These are phyloP conservation scores for Aulographum hederae DNA, from an alignment of 2,329 filamentous ascomycete genomes.

Conservation along the genomic window DNA sequence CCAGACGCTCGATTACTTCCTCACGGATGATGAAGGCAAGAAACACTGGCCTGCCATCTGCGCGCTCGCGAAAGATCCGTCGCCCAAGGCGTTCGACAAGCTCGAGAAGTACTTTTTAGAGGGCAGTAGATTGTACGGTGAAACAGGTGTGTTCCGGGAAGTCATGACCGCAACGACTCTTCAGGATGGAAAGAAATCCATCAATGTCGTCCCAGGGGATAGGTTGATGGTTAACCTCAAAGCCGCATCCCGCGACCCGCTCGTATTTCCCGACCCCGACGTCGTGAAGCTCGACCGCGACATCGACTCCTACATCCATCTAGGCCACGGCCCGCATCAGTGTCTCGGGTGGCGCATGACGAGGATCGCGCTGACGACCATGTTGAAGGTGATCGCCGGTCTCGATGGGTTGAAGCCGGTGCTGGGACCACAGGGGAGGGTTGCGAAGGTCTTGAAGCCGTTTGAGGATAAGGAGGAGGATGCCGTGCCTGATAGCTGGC, in stretches of 20 bases:
- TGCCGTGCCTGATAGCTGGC: neutral
- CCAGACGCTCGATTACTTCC: slow-evolving; percentile 55
- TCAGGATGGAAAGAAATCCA: slow-evolving; percentile 30
- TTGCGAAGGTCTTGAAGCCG: slow-evolving; percentile 41
- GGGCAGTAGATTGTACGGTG: slow-evolving; percentile 49
- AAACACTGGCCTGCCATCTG: slow-evolving; percentile 29
- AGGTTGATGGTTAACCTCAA: slow-evolving; percentile 48
- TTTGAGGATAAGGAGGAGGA: neutral
- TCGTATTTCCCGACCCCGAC: slow-evolving; percentile 41
- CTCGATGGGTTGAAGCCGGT: slow-evolving; percentile 42
- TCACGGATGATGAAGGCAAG: slow-evolving; percentile 18
- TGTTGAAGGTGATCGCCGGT: slow-evolving; percentile 47
- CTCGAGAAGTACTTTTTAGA: slow-evolving; percentile 56
- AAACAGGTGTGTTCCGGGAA: slow-evolving; percentile 41
- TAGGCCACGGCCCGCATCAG: slow-evolving; percentile 42
- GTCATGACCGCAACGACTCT: slow-evolving; percentile 28
- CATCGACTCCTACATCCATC: slow-evolving; percentile 44
- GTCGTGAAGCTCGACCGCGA: slow-evolving; percentile 45
- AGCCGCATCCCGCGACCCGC: slow-evolving; percentile 24
- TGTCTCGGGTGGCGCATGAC: slow-evolving; percentile 43
- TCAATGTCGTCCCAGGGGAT: slow-evolving; percentile 36
- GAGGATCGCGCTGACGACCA: slow-evolving; percentile 44
- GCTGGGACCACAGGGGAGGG: slow-evolving; percentile 42
- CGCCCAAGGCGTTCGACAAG: slow-evolving; percentile 39
- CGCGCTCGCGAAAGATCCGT: slow-evolving; percentile 30